Conservation (phyloP, 2,329 filamentous ascomycete species). For the Epichloe amarillans region DNA sequence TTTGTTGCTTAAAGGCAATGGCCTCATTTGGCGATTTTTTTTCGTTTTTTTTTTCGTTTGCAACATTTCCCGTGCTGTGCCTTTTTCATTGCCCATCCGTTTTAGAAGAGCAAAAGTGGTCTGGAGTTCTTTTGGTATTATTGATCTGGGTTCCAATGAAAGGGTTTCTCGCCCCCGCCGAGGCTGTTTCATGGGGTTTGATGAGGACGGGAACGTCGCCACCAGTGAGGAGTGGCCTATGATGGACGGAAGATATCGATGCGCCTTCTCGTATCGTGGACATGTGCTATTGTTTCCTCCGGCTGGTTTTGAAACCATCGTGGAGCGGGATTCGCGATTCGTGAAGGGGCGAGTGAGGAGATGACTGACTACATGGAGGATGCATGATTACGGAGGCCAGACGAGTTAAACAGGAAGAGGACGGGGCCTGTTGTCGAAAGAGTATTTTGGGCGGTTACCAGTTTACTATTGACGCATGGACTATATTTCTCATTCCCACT, state of each 20-base stretch:
- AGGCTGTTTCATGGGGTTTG: conserved; percentile 5
- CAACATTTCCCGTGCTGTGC: conserved; percentile 12
- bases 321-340: not conserved
- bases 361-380: not conserved
- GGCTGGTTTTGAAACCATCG: not conserved
- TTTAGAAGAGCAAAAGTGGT: conserved; percentile 30
- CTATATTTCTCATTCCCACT: conserved; percentile 9
- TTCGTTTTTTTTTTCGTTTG: conserved; percentile 3
- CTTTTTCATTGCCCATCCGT: conserved; percentile 8
- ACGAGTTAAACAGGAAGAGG: not conserved
- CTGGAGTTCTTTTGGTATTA: conserved; percentile 27
- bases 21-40: conserved; percentile 3
- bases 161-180: conserved; percentile 11
- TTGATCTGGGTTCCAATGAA: conserved; percentile 1
- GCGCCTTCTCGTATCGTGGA: not conserved
- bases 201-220: conserved; percentile 1
- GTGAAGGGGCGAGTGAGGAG: not conserved
- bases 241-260: not conserved
- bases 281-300: not conserved
- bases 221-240: not conserved
- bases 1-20: not conserved
- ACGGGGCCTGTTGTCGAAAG: not conserved
- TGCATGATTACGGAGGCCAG: not conserved
- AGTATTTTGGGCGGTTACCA: conserved; percentile 14
- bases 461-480: conserved; percentile 20